Evolutionary conservation across 1,284 basidiomycete species (phyloP).

Genomic region (Sporisorium sorghi): DNA sequence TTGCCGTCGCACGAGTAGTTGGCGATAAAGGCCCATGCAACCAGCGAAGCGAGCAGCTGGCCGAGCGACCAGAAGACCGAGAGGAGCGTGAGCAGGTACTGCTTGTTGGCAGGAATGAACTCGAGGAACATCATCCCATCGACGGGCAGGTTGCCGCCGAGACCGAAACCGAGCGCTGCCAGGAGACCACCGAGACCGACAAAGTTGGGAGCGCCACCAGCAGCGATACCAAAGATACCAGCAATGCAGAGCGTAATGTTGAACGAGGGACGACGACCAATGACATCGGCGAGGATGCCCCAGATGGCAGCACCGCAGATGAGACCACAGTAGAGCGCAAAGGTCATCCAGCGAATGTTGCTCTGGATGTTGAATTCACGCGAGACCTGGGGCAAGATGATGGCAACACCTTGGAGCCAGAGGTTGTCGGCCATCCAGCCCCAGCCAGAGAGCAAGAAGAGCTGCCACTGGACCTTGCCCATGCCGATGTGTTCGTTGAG

Average conservation of each 20-base stretch:
- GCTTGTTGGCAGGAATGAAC: constrained; percentile 88
- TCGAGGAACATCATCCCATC: constrained; percentile 94
- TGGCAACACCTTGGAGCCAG: constrained; percentile 74
- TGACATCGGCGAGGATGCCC: constrained; percentile 69
- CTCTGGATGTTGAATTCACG: constrained; percentile 77
- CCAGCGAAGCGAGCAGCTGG: constrained; percentile 42
- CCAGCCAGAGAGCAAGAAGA: constrained; percentile 60
- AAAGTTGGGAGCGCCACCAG: constrained; percentile 83
- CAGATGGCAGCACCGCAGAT: too few relatives aligned
- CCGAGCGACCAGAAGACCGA: constrained; percentile 78
- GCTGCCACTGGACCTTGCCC: constrained; percentile 72
- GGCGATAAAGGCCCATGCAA: constrained; percentile 54
- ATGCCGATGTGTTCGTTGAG: constrained; percentile 82
- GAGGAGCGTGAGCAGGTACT: constrained; percentile 92
- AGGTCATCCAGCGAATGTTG: constrained; percentile 80
- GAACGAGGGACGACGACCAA: constrained; percentile 86
- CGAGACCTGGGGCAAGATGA: constrained; percentile 91
- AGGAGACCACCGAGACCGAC: constrained; percentile 79
- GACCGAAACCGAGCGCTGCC: constrained; percentile 89
- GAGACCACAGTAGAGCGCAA: constrained; percentile 90
- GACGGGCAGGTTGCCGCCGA: constrained; percentile 87
- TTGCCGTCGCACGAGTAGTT: too few relatives aligned
- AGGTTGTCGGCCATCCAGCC: constrained; percentile 68
- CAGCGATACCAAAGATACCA: constrained; percentile 85
- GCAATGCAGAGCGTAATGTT: constrained; percentile 92